Evolutionary conservation across 1,139 yeast genomes (phyloP).

Genomic region (Debaryomyces coudertii): DNA sequence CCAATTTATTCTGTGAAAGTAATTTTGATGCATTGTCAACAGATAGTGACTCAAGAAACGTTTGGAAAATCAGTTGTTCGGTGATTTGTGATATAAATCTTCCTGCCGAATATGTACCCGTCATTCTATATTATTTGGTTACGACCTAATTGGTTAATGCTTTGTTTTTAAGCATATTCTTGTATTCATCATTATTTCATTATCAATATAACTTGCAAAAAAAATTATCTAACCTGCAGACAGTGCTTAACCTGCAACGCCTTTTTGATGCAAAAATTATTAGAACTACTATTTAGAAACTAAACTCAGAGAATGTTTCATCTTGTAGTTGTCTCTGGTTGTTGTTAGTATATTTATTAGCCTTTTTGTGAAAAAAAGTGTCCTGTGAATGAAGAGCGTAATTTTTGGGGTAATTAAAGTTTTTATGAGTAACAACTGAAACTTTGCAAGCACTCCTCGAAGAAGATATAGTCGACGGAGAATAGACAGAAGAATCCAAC

Average conservation of each 20-base stretch:
- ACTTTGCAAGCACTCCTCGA: background rate
- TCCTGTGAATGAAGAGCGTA: background rate
- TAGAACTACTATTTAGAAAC: background rate
- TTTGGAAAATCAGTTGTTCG: conserved; percentile 21
- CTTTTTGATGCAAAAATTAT: conserved; percentile 1
- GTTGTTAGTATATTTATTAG: background rate
- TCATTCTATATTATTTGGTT: background rate
- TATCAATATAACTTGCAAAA: background rate
- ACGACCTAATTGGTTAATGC: background rate
- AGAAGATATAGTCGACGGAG: background rate
- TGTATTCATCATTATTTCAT: background rate
- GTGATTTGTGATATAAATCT: conserved; percentile 12
- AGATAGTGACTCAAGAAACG: conserved; percentile 13
- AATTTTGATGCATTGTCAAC: conserved; percentile 10
- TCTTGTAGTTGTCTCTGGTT: background rate
- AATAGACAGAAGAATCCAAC: background rate
- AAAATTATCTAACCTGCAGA: background rate
- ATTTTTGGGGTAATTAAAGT: background rate
- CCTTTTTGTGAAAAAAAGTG: background rate
- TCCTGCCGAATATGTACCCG: background rate
- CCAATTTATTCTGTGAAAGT: conserved; percentile 19
- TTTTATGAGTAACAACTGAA: background rate
- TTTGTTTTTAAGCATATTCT: background rate
- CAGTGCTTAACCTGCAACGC: background rate
- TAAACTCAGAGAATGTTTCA: conserved; percentile 8